phyloP scores from a whole-genome alignment of 1,284 basidiomycete species.

The Testicularia cyperi region DNA sequence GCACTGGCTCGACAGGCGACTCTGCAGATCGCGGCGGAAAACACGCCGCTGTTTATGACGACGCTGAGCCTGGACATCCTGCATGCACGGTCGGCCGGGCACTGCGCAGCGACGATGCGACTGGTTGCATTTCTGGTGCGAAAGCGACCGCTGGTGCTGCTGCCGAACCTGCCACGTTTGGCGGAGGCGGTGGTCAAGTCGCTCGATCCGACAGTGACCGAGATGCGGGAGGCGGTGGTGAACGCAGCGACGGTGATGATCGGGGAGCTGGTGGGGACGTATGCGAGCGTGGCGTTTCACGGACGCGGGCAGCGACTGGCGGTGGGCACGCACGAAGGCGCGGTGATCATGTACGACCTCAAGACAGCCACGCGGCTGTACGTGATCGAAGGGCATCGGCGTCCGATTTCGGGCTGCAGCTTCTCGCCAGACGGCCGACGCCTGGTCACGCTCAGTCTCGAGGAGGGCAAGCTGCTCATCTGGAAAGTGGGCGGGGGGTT shows the following conservation, averaged over 20 bases:
- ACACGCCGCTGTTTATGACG: constrained; percentile 91
- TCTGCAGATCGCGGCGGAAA: constrained; percentile 77
- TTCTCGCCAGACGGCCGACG: constrained; percentile 91
- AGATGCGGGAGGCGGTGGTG: constrained; percentile 80
- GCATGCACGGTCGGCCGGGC: constrained; percentile 73
- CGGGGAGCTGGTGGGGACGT: constrained; percentile 75
- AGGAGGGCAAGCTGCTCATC: constrained; percentile 66
- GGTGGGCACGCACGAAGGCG: constrained; percentile 88
- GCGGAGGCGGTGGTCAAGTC: constrained; percentile 96
- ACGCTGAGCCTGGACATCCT: constrained; percentile 88
- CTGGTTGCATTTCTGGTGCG: constrained; percentile 90
- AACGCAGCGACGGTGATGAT: constrained; percentile 87
- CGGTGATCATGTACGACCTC: constrained; percentile 85
- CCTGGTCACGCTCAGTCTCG: constrained; percentile 81
- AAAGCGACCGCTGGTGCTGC: constrained; percentile 70
- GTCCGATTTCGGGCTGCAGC: constrained; percentile 26
- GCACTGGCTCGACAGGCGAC: constrained; percentile 73
- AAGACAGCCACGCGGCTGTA: constrained; percentile 93
- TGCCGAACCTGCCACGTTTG: constrained; percentile 80
- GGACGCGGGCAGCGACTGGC: constrained; percentile 80
- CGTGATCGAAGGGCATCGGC: constrained; percentile 80
- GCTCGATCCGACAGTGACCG: constrained; percentile 82
- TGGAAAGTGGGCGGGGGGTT: constrained; percentile 63
- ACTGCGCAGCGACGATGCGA: constrained; percentile 85
- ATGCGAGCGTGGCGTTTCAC: constrained; percentile 89